These are phyloP conservation scores for Alloteropsis semialata DNA, from an alignment of 176 grass and related monocot genomes.

Conservation along the genomic window DNA sequence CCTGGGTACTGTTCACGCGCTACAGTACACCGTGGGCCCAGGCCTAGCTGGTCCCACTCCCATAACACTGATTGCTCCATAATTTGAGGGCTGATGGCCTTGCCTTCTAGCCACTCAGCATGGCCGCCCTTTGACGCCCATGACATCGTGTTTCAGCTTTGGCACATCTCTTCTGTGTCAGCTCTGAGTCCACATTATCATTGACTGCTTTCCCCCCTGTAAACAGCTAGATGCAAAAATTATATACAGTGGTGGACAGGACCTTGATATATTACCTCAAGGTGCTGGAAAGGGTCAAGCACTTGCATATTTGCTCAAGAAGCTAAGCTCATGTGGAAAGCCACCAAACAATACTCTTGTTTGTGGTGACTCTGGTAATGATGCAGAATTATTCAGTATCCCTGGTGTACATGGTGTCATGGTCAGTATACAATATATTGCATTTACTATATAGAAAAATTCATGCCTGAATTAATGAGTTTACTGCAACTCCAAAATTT, in stretches of 20 bases:
- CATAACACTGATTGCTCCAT: too few species aligned
- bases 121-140: too few species aligned
- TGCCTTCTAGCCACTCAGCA: too few species aligned
- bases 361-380: conserved; percentile 87
- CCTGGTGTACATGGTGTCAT: conserved; percentile 82
- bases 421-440: conserved; percentile 47
- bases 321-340: conserved; percentile 68
- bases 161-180: not conserved
- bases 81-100: too few species aligned
- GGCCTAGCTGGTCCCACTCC: too few species aligned
- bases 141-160: not conserved
- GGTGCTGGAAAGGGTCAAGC: conserved; percentile 89
- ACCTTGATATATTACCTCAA: conserved; percentile 80
- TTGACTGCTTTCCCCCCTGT: conserved; percentile 9
- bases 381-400: conserved; percentile 85
- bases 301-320: conserved; percentile 86
- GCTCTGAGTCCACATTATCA: not conserved
- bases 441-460: conserved; percentile 9
- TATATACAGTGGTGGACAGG: conserved; percentile 84
- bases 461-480: not conserved
- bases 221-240: conserved; percentile 87
- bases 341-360: conserved; percentile 77
- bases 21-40: too few species aligned
- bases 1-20: too few species aligned
- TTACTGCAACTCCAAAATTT: conserved; percentile 26